Conservation (phyloP, 2,329 filamentous ascomycete species). For the Fusarium oligoseptatum region DNA sequence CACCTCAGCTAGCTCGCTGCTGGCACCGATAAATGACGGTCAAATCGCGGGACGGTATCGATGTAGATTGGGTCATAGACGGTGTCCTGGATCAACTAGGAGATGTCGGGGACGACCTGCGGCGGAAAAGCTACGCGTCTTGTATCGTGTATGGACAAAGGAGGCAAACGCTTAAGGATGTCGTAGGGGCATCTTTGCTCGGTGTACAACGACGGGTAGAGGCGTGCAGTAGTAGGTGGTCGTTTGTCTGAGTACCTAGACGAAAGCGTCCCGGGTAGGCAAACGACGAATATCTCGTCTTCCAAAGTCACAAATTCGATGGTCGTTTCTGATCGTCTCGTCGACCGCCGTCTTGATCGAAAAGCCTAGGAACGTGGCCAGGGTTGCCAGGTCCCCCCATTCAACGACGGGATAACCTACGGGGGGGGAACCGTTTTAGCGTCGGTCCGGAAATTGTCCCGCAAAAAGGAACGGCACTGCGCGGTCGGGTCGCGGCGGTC, state of each 20-base stretch:
- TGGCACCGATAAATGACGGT: slow-evolving; percentile 18
- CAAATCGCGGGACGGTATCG: slow-evolving; percentile 12
- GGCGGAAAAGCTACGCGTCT: slow-evolving; percentile 35
- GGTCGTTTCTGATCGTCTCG: slow-evolving; percentile 26
- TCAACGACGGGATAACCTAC: slow-evolving; percentile 3
- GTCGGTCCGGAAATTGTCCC: slow-evolving; percentile 56
- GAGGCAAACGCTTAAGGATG: slow-evolving; percentile 38
- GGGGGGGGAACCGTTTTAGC: slow-evolving; percentile 32
- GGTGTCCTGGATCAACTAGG: background rate
- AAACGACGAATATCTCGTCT: slow-evolving; percentile 20
- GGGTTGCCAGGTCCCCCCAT: slow-evolving; percentile 39
- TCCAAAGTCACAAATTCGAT: slow-evolving; percentile 1
- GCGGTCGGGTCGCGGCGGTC: slow-evolving; percentile 3
- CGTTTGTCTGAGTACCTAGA: slow-evolving; percentile 11
- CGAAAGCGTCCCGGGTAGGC: slow-evolving; percentile 19
- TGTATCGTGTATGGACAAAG: slow-evolving; percentile 39
- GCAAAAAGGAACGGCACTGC: slow-evolving; percentile 31
- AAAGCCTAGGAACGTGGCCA: slow-evolving; percentile 40
- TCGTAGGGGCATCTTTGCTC: slow-evolving; percentile 48
- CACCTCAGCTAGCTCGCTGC: slow-evolving; percentile 31
- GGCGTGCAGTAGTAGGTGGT: background rate
- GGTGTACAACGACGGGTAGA: slow-evolving; percentile 19
- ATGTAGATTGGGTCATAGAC: slow-evolving; percentile 29
- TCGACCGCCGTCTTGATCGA: slow-evolving; percentile 44
- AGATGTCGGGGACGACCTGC: slow-evolving; percentile 14